Percentiles rank a stretch among this genome's conserved stretches.
Conservation (phyloP, 495 filamentous ascomycete genomes). For the Cercophora newfieldiana region DNA sequence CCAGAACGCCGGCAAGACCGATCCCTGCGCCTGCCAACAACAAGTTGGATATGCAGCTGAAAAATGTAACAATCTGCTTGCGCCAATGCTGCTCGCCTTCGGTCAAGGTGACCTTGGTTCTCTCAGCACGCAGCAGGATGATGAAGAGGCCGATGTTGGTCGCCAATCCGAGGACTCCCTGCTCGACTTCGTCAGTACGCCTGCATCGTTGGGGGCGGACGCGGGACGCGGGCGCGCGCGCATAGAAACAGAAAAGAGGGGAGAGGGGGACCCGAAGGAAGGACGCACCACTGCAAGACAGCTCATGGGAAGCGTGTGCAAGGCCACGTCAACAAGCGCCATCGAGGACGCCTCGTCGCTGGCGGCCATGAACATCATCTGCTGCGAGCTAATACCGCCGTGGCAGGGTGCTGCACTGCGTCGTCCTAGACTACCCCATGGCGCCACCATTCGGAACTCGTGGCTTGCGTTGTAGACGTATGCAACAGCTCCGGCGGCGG, state of each 20-base stretch:
- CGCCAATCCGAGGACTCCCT: conserved; percentile 29
- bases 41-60: conserved; percentile 30
- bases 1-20: conserved; percentile 25
- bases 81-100: conserved; percentile 37
- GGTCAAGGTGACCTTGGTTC: conserved; percentile 24
- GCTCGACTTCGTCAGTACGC: not conserved
- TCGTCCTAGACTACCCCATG: not conserved
- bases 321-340: conserved; percentile 9
- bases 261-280: not conserved
- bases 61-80: conserved; percentile 30
- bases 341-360: not conserved
- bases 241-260: too few relatives aligned
- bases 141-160: conserved; percentile 28
- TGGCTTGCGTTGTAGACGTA: conserved; percentile 26
- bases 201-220: not conserved
- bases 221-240: too few relatives aligned
- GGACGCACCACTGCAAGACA: conserved; percentile 26
- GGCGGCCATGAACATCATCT: not conserved
- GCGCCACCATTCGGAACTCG: not conserved
- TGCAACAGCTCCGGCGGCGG: conserved; percentile 20
- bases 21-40: conserved; percentile 29
- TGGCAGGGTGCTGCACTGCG: not conserved
- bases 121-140: conserved; percentile 25
- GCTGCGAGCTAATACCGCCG: not conserved
- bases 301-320: conserved; percentile 20